Evolutionary conservation across 257 asterid species (phyloP), one percentile per base, ranked within the genome.

Genomic region (Paulownia fortunei): DNA sequence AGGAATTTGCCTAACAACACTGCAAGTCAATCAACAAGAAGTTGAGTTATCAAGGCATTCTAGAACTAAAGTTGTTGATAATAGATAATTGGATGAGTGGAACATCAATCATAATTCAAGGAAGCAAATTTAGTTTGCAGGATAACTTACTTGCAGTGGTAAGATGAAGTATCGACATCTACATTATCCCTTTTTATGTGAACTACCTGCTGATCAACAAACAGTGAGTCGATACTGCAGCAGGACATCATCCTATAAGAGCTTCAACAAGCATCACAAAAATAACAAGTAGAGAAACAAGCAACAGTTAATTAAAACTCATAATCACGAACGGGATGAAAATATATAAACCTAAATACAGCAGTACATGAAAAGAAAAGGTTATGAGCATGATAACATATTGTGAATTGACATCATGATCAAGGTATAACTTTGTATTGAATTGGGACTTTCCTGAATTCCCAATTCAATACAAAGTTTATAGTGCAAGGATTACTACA

Each of bases 101-200:
- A 27, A 8, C 34, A 34, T 36, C 15, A 77, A 18, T 8, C 18
- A 19, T 8, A 68, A 18, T 49, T 61, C 1, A 42, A 24, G 21
- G 27, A 39, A 7, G 34, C 5, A 7, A 34, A 36, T 27, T 46
- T 72, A 23, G 19, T 64, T 6, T 65, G 30, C 12, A 2, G 41
- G 41, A 49, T 46, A 15, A 72, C 93, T 80, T 85, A 89, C 97
- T 87, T 85, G 93, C 89, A 87, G 76, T 91, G 97, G 74, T 85
- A 91, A 34, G 92, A 84, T 32, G 92, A 81, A 46, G 91, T 79
- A 72, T 90, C 97, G 32, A 63, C 83, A 9, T 87, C 92, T 72
- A 82, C 47, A 77, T 69, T 65, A 78, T 80, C 90, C 65, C 26
- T 79, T 46, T 76, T 83, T 47, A 92, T 80, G 64, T 86, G 86